Conservation (phyloP, 2,329 filamentous ascomycete species). For the Aspergillus glaucus region DNA sequence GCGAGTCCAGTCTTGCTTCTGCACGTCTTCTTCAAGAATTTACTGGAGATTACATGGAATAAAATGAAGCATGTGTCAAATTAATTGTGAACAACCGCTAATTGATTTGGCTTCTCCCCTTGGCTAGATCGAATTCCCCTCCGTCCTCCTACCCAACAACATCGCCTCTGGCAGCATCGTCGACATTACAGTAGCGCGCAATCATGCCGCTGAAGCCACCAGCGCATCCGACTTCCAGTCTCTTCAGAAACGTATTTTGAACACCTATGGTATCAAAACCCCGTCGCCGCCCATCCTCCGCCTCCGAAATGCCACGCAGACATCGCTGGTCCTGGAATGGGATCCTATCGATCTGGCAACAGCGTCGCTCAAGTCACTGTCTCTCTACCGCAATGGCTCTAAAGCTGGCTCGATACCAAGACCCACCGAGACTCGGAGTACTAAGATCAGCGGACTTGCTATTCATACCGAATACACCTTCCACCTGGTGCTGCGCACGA, state of each 20-base stretch:
- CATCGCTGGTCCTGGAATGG: constrained; percentile 97
- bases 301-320: constrained; percentile 95
- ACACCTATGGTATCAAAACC: constrained; percentile 73
- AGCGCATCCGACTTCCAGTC: constrained; percentile 69
- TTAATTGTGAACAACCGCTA: not conserved
- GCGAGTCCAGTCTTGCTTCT: not conserved
- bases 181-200: constrained; percentile 91
- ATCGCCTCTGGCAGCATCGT: constrained; percentile 96
- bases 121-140: constrained; percentile 90
- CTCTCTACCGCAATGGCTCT: constrained; percentile 89
- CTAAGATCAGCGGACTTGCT: constrained; percentile 94
- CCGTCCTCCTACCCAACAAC: constrained; percentile 88
- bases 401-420: constrained; percentile 94
- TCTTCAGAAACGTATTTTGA: constrained; percentile 84
- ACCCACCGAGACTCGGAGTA: constrained; percentile 80
- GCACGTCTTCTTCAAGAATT: not conserved
- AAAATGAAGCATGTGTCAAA: no score
- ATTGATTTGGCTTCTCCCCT: not conserved
- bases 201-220: constrained; percentile 68
- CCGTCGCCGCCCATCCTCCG: constrained; percentile 73
- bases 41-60: not conserved
- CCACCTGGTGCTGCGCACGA: constrained; percentile 84
- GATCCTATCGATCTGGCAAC: constrained; percentile 90
- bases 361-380: constrained; percentile 80
- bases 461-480: constrained; percentile 95